Conservation (phyloP, 352 stramenopile genomes). For the Phytophthora cryptogea region DNA sequence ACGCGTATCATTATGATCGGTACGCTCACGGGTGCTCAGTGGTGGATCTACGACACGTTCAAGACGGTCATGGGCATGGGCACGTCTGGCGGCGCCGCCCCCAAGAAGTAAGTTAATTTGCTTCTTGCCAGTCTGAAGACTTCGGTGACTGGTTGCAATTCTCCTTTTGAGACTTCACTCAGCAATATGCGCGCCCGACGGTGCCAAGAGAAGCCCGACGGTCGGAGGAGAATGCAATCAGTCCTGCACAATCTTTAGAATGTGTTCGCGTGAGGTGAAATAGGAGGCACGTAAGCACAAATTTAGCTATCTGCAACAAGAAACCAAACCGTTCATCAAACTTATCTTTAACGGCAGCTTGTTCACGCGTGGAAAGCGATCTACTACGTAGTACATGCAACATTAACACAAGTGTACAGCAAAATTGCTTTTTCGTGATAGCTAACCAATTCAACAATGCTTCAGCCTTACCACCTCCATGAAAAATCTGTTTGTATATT, state of each 20-base stretch:
- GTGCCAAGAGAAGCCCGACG: conserved; percentile 26
- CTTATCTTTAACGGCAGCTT: background rate
- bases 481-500: too few species aligned
- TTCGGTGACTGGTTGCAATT: conserved; percentile 16
- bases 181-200: background rate
- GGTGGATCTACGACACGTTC: conserved; percentile 97
- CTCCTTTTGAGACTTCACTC: conserved; percentile 1
- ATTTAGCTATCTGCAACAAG: conserved; percentile 28
- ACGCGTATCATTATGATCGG: conserved; percentile 97
- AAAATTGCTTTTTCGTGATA: too few species aligned
- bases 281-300: conserved; percentile 13
- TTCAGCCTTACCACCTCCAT: too few species aligned
- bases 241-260: conserved; percentile 25
- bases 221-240: conserved; percentile 11
- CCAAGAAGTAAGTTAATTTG: conserved; percentile 67
- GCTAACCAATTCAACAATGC: too few species aligned
- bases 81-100: conserved; percentile 81
- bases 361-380: too few species aligned
- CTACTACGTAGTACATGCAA: too few species aligned
- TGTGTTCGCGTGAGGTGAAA: conserved; percentile 17
- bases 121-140: conserved; percentile 16
- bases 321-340: conserved; percentile 7
- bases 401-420: too few species aligned
- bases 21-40: conserved; percentile 96
- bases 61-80: conserved; percentile 93